Conservation (phyloP, 805 yeast genomes). For the Huiozyma naganishii region DNA sequence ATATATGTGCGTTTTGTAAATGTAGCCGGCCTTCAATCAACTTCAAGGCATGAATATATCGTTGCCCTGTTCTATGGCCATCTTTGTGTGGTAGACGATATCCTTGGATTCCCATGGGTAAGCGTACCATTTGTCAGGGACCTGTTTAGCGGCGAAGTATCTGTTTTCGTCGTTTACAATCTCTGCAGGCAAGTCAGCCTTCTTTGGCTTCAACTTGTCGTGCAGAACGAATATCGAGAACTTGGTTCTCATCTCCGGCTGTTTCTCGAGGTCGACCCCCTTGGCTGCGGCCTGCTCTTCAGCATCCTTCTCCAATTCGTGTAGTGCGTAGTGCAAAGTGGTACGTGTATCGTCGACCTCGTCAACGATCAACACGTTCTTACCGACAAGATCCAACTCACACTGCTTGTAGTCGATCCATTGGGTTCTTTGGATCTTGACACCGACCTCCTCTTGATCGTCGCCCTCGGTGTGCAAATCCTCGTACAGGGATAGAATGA, state of each 20-base stretch:
- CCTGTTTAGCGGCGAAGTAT: constrained; percentile 64
- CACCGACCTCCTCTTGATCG: constrained; percentile 48
- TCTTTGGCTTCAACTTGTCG: constrained; percentile 62
- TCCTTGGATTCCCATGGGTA: constrained; percentile 81
- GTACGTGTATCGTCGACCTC: constrained; percentile 85
- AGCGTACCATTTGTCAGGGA: constrained; percentile 76
- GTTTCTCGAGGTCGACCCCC: constrained; percentile 34
- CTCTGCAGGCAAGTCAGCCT: constrained; percentile 58
- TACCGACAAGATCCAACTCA: constrained; percentile 48
- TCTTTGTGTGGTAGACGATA: constrained; percentile 60
- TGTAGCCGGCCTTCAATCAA: too few species aligned
- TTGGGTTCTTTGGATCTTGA: constrained; percentile 64
- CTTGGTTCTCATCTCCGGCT: constrained; percentile 42
- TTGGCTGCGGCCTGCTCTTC: constrained; percentile 44
- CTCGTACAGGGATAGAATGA: constrained; percentile 85
- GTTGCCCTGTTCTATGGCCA: constrained; percentile 66
- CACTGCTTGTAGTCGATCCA: constrained; percentile 73
- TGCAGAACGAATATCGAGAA: constrained; percentile 72
- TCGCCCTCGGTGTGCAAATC: constrained; percentile 55
- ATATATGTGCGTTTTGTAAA: too few species aligned
- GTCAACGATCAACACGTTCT: constrained; percentile 63
- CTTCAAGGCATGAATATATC: constrained; percentile 33
- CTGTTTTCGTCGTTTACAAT: constrained; percentile 44
- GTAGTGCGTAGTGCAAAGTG: constrained; percentile 67
- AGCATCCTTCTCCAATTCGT: constrained; percentile 65